Conservation (phyloP, 495 filamentous ascomycete genomes). For the Tuber melanosporum region DNA sequence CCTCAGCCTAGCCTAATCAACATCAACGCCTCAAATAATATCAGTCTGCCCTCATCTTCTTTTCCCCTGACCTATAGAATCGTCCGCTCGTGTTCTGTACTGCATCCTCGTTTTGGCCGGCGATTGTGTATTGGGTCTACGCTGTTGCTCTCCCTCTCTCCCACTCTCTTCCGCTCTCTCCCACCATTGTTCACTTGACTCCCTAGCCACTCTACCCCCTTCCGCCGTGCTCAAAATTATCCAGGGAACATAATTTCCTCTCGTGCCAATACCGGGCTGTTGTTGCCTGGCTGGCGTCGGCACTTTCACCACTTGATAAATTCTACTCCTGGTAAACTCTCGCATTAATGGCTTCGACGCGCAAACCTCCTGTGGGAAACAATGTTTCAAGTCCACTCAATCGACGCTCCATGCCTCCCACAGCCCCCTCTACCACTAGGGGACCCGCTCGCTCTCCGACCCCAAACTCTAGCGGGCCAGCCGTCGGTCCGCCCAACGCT, state of each 20-base stretch:
- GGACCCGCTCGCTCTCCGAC: slow-evolving; percentile 30
- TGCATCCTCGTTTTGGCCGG: neutral
- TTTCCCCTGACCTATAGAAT: neutral
- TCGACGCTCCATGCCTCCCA: slow-evolving; percentile 36
- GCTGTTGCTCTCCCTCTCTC: neutral
- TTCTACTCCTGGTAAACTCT: neutral
- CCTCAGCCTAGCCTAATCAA: neutral
- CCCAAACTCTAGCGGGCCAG: slow-evolving; percentile 14
- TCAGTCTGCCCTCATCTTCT: neutral
- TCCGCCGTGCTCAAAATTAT: slow-evolving; percentile 10
- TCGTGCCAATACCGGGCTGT: neutral
- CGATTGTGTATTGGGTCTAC: neutral
- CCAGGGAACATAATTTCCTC: neutral
- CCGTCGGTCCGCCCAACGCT: neutral
- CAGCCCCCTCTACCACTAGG: slow-evolving; percentile 20
- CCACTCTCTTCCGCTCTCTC: neutral
- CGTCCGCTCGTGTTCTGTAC: neutral
- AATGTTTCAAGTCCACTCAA: slow-evolving; percentile 27
- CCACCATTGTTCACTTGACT: neutral
- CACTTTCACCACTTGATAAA: neutral
- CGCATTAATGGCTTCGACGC: slow-evolving; percentile 26
- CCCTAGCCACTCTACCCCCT: slow-evolving; percentile 17
- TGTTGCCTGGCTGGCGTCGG: neutral
- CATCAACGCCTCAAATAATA: neutral
- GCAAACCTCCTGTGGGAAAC: slow-evolving; percentile 38